Evolutionary conservation across 768 basidiomycete genomes (phyloP).

Genomic region (Brasilioporus rufonigricans): DNA sequence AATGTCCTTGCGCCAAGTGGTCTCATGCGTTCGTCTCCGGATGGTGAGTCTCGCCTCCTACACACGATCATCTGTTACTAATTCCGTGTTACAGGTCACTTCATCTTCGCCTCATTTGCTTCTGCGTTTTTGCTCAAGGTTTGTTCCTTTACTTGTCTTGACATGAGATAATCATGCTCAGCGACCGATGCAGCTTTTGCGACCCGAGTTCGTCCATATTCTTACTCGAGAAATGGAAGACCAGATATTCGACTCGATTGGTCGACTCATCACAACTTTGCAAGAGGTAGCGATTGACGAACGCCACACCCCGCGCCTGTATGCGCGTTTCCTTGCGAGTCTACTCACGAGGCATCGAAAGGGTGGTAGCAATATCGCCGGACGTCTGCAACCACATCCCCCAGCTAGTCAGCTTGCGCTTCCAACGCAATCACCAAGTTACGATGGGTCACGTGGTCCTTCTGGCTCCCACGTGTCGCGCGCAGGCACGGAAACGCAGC

Average conservation of each 20-base stretch:
- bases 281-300: conserved; percentile 79
- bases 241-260: conserved; percentile 70
- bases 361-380: conserved; percentile 55
- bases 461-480: conserved; percentile 29
- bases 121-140: conserved; percentile 84
- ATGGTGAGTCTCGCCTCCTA: conserved; percentile 44
- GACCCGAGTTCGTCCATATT: conserved; percentile 68
- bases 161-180: background rate
- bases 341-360: conserved; percentile 67
- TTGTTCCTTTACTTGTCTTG: conserved; percentile 4
- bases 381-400: conserved; percentile 51
- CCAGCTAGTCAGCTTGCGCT: conserved; percentile 38
- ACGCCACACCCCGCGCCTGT: conserved; percentile 75
- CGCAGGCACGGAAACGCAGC: no score
- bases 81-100: conserved; percentile 50
- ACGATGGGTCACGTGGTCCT: conserved; percentile 28
- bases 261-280: conserved; percentile 68
- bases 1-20: conserved; percentile 66
- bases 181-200: conserved; percentile 49
- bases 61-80: background rate
- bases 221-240: conserved; percentile 57
- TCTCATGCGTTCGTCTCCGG: conserved; percentile 76
- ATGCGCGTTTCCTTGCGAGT: conserved; percentile 77
- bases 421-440: conserved; percentile 8
- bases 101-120: conserved; percentile 77